Conservation (phyloP, 345 rosid species). For the Sonneratia caseolaris region DNA sequence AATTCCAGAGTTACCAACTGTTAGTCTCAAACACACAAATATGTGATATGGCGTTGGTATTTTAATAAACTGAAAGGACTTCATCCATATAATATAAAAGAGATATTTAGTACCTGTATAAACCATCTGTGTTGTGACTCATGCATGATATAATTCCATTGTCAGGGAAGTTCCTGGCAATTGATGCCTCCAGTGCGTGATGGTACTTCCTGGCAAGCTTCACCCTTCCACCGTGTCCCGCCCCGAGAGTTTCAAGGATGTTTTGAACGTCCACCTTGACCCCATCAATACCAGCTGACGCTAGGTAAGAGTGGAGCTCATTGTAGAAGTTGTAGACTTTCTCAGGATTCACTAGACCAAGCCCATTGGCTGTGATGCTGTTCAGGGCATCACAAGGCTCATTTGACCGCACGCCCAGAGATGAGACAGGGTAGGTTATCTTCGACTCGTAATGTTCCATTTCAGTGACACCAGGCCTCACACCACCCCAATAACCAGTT, state of each 20-base stretch:
- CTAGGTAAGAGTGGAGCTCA: conserved; percentile 67
- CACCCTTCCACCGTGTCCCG: conserved; percentile 59
- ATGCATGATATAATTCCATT: conserved; percentile 56
- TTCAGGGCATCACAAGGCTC: conserved; percentile 40
- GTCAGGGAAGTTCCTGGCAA: conserved; percentile 42
- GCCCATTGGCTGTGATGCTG: conserved; percentile 45
- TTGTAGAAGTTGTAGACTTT: conserved; percentile 55
- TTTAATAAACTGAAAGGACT: not conserved
- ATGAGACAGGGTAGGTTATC: conserved; percentile 39
- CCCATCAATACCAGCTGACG: conserved; percentile 63
- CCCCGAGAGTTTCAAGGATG: conserved; percentile 65
- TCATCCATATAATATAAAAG: not conserved
- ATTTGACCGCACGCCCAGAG: conserved; percentile 54
- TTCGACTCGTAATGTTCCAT: conserved; percentile 53
- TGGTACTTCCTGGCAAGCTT: conserved; percentile 54
- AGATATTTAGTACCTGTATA: conserved; percentile 34
- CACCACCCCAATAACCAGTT: conserved; percentile 75
- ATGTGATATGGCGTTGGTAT: not conserved
- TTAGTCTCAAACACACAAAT: not conserved
- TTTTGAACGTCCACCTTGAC: conserved; percentile 82
- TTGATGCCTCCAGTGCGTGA: conserved; percentile 58
- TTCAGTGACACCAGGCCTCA: conserved; percentile 30
- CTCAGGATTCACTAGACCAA: conserved; percentile 68
- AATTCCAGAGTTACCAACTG: not conserved
- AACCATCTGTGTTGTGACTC: conserved; percentile 69